Evolutionary conservation across 2,329 filamentous ascomycete genomes (phyloP), one percentile per base, ranked within the genome.

Genomic region (Blumeriella jaapii): DNA sequence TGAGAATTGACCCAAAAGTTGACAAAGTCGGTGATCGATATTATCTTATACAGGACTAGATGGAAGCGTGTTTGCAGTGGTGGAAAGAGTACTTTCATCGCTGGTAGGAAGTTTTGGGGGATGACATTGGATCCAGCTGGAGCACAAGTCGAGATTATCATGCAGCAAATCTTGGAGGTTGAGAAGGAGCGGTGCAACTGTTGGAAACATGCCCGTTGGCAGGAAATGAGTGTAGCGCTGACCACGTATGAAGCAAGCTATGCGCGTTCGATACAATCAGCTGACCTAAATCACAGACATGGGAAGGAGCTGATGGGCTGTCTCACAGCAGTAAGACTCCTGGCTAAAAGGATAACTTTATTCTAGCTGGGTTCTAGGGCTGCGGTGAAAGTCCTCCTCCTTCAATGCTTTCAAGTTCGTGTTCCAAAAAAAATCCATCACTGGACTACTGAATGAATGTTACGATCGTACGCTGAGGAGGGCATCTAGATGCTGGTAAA

Each of bases 401-500:
- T 14, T 19, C 25, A 23, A 19, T 26, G 12, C 31, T 34, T 19
- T n/a, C n/a, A n/a, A n/a, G n/a, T n/a, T n/a, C n/a, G n/a, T n/a
- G n/a, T n/a, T 4, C 7, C 3, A 4, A 24, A n/a, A 24, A 4
- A 4, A 8, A 10, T 8, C 22, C 7, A 24, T 24, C 4, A 24
- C 22, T 24, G 4, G 22, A 24, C 12, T 9, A 8, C 4, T 8
- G 22, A 3, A 27, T 4, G 25, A 27, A 22, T 9, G 5, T 6
- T 7, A n/a, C 9, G 10, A 14, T 16, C 27, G 10, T 29, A 16
- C n/a, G 18, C 32, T 29, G 19, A 29, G n/a, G 63, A 60, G 20
- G 65, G 66, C 0, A 62, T 67, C 31, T 67, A 67, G 1, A 71
- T 71, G 65, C 57, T 63, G 0, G 42, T 64, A 14, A 59, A 67